These are phyloP conservation scores for Aspergillus neotritici DNA, from an alignment of 2,329 filamentous ascomycete genomes.

Conservation along the genomic window DNA sequence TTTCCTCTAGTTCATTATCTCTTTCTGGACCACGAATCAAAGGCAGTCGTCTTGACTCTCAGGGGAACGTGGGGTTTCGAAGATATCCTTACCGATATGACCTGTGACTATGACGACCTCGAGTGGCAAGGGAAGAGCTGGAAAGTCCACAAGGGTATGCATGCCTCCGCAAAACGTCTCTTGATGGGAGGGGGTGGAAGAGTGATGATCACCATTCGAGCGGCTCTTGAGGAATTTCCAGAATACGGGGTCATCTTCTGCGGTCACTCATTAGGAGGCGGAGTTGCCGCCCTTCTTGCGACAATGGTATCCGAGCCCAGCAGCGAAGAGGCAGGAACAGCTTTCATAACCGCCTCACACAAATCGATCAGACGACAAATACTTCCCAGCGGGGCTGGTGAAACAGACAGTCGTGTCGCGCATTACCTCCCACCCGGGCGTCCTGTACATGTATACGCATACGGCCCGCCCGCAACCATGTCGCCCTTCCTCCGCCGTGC, in stretches of 20 bases:
- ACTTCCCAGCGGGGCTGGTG: constrained; percentile 28
- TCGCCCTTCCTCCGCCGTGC: constrained; percentile 63
- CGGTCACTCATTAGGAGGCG: constrained; percentile 64
- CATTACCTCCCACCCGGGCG: constrained; percentile 60
- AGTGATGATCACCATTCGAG: constrained; percentile 60
- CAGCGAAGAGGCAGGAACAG: constrained; percentile 45
- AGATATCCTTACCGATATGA: constrained; percentile 67
- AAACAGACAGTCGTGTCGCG: constrained; percentile 15
- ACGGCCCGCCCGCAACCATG: constrained; percentile 68
- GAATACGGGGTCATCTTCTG: constrained; percentile 66
- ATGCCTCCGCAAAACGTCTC: constrained; percentile 63
- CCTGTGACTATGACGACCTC: constrained; percentile 63
- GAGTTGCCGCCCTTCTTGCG: constrained; percentile 63
- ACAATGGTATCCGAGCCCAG: constrained; percentile 64
- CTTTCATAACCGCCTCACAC: constrained; percentile 57
- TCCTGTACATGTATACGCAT: constrained; percentile 73
- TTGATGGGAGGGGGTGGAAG: constrained; percentile 62
- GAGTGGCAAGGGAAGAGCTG: constrained; percentile 57
- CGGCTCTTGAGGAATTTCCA: constrained; percentile 60
- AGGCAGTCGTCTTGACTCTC: constrained; percentile 66
- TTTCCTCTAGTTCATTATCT: constrained; percentile 69
- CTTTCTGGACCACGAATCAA: constrained; percentile 64
- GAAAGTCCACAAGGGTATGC: constrained; percentile 69
- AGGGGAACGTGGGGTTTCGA: constrained; percentile 68
- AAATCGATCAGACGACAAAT: constrained; percentile 33